Conservation (phyloP, 2,329 filamentous ascomycete species). For the Fusarium burgessii region DNA sequence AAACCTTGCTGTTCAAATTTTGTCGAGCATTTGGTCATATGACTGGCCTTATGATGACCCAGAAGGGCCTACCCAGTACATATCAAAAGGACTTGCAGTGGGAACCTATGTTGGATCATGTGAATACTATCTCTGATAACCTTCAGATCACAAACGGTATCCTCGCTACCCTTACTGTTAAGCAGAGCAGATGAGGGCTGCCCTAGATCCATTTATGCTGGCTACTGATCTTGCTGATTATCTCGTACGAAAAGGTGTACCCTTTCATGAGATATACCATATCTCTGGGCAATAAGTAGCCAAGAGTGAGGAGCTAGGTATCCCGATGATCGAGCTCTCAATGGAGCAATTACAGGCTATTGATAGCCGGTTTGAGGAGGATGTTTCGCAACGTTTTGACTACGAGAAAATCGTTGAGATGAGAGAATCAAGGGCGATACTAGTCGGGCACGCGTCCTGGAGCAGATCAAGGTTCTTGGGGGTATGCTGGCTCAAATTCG, state of each 20-base stretch:
- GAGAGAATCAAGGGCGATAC: constrained; percentile 77
- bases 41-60: constrained; percentile 72
- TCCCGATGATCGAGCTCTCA: constrained; percentile 76
- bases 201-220: constrained; percentile 79
- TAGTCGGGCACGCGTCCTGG: constrained; percentile 71
- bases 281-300: constrained; percentile 79
- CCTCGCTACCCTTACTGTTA: constrained; percentile 73
- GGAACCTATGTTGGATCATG: constrained; percentile 79
- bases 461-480: constrained; percentile 67
- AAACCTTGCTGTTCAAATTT: constrained; percentile 26
- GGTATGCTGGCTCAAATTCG: constrained; percentile 12
- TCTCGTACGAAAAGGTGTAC: constrained; percentile 66
- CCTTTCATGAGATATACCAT: constrained; percentile 75
- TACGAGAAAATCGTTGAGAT: constrained; percentile 80
- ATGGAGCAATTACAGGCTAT: constrained; percentile 75
- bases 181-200: constrained; percentile 77
- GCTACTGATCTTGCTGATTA: constrained; percentile 75
- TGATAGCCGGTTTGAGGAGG: constrained; percentile 74
- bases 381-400: constrained; percentile 75
- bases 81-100: constrained; percentile 86
- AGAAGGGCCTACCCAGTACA: constrained; percentile 74
- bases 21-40: constrained; percentile 53
- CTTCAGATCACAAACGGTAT: constrained; percentile 81
- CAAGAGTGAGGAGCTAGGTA: constrained; percentile 70
- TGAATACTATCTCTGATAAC: constrained; percentile 79